Base-by-base conservation (phyloP, 2,329 filamentous ascomycete species). In the Sporothrix globosa region DNA sequence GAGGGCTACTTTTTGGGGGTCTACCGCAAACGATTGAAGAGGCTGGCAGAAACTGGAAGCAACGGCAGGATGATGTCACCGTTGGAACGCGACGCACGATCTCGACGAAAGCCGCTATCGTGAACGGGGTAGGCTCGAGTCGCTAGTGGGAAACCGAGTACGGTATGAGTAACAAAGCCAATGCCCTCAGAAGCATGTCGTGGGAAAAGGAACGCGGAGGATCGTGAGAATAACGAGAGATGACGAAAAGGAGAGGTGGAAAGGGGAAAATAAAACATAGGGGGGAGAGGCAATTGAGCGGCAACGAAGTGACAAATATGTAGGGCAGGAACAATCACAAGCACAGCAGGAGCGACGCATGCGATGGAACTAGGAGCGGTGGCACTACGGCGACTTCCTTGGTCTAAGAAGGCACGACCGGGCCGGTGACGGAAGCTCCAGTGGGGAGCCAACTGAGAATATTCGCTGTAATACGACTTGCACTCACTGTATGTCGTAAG, bases 41-140 rank as follows among this genome's bases (percentile, higher is more conserved):
- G 48, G 14, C 41, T 46, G 11, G 34, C 14, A 61, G n/a, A 65
- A 50, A 41, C 44, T 34, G 21, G 46, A 46, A 50, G n/a, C 10
- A 44, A 13, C 41, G 44, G 41, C 44, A n/a, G 30, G 17, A 69
- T 70, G 69, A 70, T 70, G 69, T 70, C 69, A 70, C 69, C 19
- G 24, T 14, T 10, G 46, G 53, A 67, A 53, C 50, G 69, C 63
- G 53, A 41, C 34, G 48, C 65, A 53, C 30, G 65, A 27, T 67
- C 39, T 39, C 17, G 24, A 30, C 34, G 67, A 70, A 67, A 58
- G 69, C 69, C 69, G 69, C 69, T 66, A 66, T 67, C 52, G 69
- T 56, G 63, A 24, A 34, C 24, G 27, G 27, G 60, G 30, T 41
- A 21, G 6, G 46, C 4, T 52, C 46, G 27, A 39, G 9, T 46